Evolutionary conservation across 1,139 yeast genomes (phyloP).

Genomic region (Pichia sp.): DNA sequence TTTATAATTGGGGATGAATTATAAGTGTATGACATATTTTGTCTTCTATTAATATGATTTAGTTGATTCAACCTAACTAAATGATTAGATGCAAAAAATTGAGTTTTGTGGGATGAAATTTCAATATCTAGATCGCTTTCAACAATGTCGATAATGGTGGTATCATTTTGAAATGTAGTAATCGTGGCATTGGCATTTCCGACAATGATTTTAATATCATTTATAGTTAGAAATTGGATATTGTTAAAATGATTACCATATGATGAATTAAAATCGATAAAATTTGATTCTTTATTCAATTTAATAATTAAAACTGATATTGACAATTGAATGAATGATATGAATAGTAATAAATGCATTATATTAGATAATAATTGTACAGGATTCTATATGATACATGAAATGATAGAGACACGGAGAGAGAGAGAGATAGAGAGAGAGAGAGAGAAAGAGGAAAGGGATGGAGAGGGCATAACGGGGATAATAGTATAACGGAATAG

Average conservation of each 20-base stretch:
- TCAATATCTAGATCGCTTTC: constrained; percentile 18
- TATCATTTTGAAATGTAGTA: no score
- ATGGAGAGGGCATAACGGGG: no score
- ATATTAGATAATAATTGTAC: no score
- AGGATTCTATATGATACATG: no score
- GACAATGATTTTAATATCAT: constrained; percentile 25
- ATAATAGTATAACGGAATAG: no score
- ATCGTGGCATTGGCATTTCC: constrained; percentile 19
- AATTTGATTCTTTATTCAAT: background rate
- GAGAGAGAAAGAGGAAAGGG: no score
- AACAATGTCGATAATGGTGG: no score
- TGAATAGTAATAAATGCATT: no score
- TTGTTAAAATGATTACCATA: background rate
- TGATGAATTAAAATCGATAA: background rate
- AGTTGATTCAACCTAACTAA: constrained; percentile 23
- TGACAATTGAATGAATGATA: no score
- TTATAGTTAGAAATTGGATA: constrained; percentile 6
- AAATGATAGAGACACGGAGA: no score
- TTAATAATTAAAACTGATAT: background rate
- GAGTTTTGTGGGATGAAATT: constrained; percentile 13
- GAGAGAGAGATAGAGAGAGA: no score
- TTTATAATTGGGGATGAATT: constrained; percentile 47
- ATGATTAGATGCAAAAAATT: constrained; percentile 26
- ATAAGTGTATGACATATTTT: constrained; percentile 30
- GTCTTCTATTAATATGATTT: constrained; percentile 19